Base-by-base conservation (phyloP, 108 stramenopile species). In the Fistulifera pelliculosa region DNA sequence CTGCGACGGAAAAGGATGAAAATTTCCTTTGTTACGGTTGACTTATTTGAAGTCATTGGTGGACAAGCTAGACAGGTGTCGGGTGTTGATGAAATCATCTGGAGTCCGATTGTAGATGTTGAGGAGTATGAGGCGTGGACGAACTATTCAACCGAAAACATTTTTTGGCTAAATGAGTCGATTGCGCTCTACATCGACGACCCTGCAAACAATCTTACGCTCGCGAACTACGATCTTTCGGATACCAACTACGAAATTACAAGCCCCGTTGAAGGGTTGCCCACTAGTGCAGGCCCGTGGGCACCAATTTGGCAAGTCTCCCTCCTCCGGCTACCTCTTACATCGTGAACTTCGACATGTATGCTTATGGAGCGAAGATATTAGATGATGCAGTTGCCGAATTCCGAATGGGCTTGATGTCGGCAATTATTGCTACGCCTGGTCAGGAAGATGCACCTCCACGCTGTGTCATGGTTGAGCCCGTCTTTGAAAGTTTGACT, bases 11-110 rank as follows among this genome's bases (percentile, higher is more conserved):
- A n/a, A 39, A 25, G 39, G 21, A 43, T n/a, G n/a, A 17, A 23
- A 43, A 21, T n/a, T 60, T 60, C 27, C 56, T 58, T 58, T 24
- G 56, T 58, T 16, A 58, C 56, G 21, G 11, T 58, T 6, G 16
- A n/a, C 41, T 14, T 24, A 2, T 58, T 58, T 28, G 56, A 58
- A 27, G n/a, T 45, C 22, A 23, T 28, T 8, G 56, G 43, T 8
- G 4, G 25, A 1, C 43, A 58, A 48, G 43, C 43, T 3, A 26
- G 54, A 3, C 4, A 21, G 19, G 8, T 21, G 54, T 54, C 54
- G 16, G 54, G 54, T 16, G 31, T 54, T 38, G 54, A 54, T 5
- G 31, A 14, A 18, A 35, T 54, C 15, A 22, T 26, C 2, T 54
- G 16, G n/a, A 54, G 18, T 54, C 58, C 58, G 1, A 41, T 60